phyloP scores from a whole-genome alignment of 768 basidiomycete genomes.

The Suillus americanus region DNA sequence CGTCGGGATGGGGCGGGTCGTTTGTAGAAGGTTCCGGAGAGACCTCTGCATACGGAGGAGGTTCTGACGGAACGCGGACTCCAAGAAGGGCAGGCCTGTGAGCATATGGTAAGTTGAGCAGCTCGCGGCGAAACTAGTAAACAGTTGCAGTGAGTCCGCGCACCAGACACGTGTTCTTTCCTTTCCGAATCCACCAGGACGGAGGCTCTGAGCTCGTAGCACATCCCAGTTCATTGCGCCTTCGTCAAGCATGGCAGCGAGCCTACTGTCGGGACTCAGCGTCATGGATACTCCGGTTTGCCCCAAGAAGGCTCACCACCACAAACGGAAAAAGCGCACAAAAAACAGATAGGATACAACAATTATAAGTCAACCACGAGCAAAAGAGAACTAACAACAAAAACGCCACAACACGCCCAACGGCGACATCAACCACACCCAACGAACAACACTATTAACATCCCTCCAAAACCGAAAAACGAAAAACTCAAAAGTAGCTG shows the following conservation, averaged over 20 bases:
- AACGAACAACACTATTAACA: background rate
- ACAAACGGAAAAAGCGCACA: no score
- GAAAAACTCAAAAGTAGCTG: background rate
- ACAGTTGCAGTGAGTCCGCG: conserved; percentile 15
- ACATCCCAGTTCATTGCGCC: conserved; percentile 36
- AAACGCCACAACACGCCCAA: no score
- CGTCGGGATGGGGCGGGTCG: conserved; percentile 59
- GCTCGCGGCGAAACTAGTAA: conserved; percentile 8
- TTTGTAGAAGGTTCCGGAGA: conserved; percentile 14
- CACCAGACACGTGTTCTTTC: conserved; percentile 60
- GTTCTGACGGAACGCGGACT: conserved; percentile 41
- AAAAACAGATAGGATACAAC: no score
- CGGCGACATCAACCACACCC: background rate
- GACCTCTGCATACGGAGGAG: conserved; percentile 27
- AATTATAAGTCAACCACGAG: no score
- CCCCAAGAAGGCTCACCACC: no score
- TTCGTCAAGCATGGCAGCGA: background rate
- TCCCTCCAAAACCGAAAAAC: background rate
- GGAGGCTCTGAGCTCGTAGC: conserved; percentile 48
- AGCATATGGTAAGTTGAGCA: conserved; percentile 21
- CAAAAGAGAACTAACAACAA: no score
- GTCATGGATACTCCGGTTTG: background rate
- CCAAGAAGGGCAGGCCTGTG: conserved; percentile 30
- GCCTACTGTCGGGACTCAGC: background rate
- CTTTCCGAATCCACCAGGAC: conserved; percentile 63